These are phyloP conservation scores for Zhuliangozyma parablackwelliae DNA, from an alignment of 1,139 yeast genomes.

Conservation along the genomic window DNA sequence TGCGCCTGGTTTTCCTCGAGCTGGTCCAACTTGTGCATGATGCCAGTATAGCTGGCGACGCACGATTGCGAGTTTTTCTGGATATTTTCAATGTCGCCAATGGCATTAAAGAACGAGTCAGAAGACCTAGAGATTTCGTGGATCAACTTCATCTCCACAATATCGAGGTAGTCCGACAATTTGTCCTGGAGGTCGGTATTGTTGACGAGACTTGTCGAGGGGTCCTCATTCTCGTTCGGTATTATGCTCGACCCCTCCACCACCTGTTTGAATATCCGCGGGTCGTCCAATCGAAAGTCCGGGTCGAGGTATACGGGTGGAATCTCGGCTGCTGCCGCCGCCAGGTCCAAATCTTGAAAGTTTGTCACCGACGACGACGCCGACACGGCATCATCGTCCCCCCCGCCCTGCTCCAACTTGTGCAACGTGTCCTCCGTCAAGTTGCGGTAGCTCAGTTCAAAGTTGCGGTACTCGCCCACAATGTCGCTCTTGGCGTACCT, in stretches of 20 bases:
- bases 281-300: slow-evolving; percentile 81
- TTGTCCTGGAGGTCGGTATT: slow-evolving; percentile 71
- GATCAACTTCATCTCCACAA: slow-evolving; percentile 76
- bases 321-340: slow-evolving; percentile 24
- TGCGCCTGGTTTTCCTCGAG: slow-evolving; percentile 50
- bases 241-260: slow-evolving; percentile 50
- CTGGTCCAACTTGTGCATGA: slow-evolving; percentile 37
- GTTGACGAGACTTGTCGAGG: slow-evolving; percentile 17
- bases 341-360: slow-evolving; percentile 3
- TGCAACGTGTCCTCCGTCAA: slow-evolving; percentile 48
- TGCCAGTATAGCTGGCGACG: slow-evolving; percentile 40
- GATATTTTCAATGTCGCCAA: slow-evolving; percentile 70
- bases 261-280: slow-evolving; percentile 74
- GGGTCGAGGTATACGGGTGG: slow-evolving; percentile 68
- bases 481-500: slow-evolving; percentile 41
- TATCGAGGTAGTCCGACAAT: slow-evolving; percentile 76
- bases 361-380: slow-evolving; percentile 13
- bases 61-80: slow-evolving; percentile 53
- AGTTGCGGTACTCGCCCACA: slow-evolving; percentile 52
- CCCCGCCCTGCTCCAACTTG: slow-evolving; percentile 20
- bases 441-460: slow-evolving; percentile 45
- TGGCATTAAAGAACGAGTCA: slow-evolving; percentile 75
- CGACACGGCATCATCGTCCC: slow-evolving; percentile 6
- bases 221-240: slow-evolving; percentile 18
- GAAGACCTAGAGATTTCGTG: slow-evolving; percentile 83